Evolutionary conservation across 2,329 filamentous ascomycete species (phyloP).

Genomic region (Cercospora sp.): DNA sequence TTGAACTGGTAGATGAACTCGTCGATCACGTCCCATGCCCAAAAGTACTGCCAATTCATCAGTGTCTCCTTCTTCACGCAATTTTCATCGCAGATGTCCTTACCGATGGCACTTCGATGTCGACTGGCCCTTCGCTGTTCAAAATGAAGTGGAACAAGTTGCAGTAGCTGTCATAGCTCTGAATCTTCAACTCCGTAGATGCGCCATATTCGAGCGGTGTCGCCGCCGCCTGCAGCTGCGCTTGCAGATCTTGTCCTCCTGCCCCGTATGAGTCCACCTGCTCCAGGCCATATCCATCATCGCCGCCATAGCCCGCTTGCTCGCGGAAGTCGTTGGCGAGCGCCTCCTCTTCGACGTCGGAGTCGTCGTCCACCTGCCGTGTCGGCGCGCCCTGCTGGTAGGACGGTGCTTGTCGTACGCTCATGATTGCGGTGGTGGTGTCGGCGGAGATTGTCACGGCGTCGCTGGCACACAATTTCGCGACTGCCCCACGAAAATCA

Average conservation of each 20-base stretch:
- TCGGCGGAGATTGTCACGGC: neutral
- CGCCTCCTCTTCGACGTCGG: conserved; percentile 93
- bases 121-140: conserved; percentile 98
- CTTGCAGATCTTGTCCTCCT: conserved; percentile 88
- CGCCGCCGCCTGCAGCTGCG: conserved; percentile 84
- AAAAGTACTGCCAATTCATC: conserved; percentile 74
- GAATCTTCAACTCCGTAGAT: conserved; percentile 93
- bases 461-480: conserved; percentile 17
- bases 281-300: conserved; percentile 66
- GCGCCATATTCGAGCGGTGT: conserved; percentile 96
- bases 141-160: conserved; percentile 98
- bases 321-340: conserved; percentile 94
- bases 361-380: conserved; percentile 55
- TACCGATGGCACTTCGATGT: conserved; percentile 94
- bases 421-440: conserved; percentile 36
- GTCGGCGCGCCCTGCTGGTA: conserved; percentile 46
- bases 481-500: conserved; percentile 15
- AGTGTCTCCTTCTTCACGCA: conserved; percentile 11
- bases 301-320: conserved; percentile 87
- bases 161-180: conserved; percentile 99
- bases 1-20: conserved; percentile 99
- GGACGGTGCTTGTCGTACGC: conserved; percentile 41
- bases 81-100: conserved; percentile 44
- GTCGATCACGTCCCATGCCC: conserved; percentile 99
- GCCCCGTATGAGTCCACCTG: conserved; percentile 61